Evolutionary conservation across 805 yeast species (phyloP), one percentile per base, ranked within the genome.

Genomic region (Starmerella stellata): DNA sequence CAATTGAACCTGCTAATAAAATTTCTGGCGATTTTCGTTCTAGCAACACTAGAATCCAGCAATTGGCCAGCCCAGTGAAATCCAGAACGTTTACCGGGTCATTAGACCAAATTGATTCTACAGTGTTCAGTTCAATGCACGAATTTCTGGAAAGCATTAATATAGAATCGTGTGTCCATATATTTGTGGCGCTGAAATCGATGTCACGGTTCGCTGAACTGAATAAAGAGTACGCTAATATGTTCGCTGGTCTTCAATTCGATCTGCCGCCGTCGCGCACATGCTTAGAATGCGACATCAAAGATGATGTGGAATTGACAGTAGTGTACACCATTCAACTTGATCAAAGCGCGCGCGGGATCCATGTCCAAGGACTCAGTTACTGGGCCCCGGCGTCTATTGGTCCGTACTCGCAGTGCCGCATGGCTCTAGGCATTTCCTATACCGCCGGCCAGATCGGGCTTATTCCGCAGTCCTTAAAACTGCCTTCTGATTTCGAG

Each of bases 331-430:
- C 38, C 14, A 31, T 29, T 2, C 32, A 30, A 9, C 27, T 7
- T 4, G 53, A 48, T 34, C 36, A 35, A 8, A 40, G 40, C 3
- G 36, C 41, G 4, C 38, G 39, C 23, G 95, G 96, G 0, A 61
- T 87, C 14, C 96, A 90, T 52, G 82, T 90, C 7, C 87, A 90
- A 50, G 83, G 95, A 1, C 66, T 85, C 42, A 83, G 95, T 30
- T 85, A 79, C 55, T 90, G 98, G 98, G 96, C 95, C 0, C 98
- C 98, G 0, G 87, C 93, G 28, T 90, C 90, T 48, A 90, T 90
- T 34, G 98, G 98, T 0, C 98, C 98, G 0, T 90, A 90, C 54
- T 87, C 98, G 0, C 98, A 90, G 57, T 70, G 85, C 0, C 71
- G 74, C 9, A 74, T 72, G 44, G 55, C 51, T 13, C 53, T 53